Percentiles rank a stretch among this genome's conserved stretches.
phyloP scores from a whole-genome alignment of 345 rosid genomes.

The Gossypium herbaceum region DNA sequence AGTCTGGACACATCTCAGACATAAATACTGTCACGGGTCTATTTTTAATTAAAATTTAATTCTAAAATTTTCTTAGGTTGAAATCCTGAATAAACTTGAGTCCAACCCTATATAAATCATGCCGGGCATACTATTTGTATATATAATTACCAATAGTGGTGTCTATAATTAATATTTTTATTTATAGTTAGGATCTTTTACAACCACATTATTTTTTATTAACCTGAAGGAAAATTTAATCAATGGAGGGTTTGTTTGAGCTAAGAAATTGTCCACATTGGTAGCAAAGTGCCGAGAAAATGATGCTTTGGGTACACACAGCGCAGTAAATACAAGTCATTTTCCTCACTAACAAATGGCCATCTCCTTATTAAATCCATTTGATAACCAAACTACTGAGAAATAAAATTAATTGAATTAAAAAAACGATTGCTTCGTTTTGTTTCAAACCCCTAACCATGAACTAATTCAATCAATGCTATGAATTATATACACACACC shows the following conservation, averaged over 20 bases:
- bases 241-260: background rate
- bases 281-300: background rate
- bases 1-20: no score
- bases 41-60: no score
- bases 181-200: no score
- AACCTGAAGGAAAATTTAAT: background rate
- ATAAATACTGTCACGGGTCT: no score
- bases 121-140: no score
- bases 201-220: no score
- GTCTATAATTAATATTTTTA: no score
- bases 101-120: no score
- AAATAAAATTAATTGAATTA: background rate
- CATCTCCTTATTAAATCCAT: background rate
- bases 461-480: slow-evolving; percentile 9
- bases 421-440: background rate
- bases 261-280: background rate
- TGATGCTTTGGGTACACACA: background rate
- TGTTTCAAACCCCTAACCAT: background rate
- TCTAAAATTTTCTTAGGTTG: no score
- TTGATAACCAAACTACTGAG: background rate
- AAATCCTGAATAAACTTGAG: no score
- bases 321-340: background rate
- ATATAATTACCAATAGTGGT: no score
- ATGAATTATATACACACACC: no score
- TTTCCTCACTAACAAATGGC: background rate